Conservation (phyloP, 2,329 filamentous ascomycete species). For the Aspergillus ustus region DNA sequence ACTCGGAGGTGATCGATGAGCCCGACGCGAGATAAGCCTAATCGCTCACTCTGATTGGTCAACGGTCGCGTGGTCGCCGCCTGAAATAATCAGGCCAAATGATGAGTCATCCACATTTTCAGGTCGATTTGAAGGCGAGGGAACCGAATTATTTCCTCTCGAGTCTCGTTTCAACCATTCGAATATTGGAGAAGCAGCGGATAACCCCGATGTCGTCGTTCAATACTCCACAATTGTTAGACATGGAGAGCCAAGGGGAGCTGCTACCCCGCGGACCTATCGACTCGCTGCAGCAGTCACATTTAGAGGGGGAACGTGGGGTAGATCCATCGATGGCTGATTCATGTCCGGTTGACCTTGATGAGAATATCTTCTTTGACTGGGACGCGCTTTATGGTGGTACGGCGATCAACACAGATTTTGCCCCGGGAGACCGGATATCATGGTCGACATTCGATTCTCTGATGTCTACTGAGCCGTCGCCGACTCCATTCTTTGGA, state of each 20-base stretch:
- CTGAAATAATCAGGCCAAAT: neutral
- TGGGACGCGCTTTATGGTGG: conserved; percentile 16
- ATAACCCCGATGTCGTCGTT: neutral
- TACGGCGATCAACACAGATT: neutral
- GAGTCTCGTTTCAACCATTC: neutral
- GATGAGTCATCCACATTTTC: conserved; percentile 5
- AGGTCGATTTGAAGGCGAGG: neutral
- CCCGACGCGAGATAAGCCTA: neutral
- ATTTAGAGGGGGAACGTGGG: conserved; percentile 4
- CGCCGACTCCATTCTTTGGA: neutral
- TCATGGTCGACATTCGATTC: neutral
- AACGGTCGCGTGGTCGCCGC: neutral
- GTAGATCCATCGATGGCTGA: neutral
- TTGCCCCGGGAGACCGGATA: neutral
- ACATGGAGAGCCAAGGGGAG: neutral
- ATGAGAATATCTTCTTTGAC: conserved; percentile 16
- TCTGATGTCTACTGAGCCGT: neutral
- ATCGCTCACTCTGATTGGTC: neutral
- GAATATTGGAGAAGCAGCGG: neutral
- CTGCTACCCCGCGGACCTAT: neutral
- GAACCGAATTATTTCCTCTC: neutral
- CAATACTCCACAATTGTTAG: neutral
- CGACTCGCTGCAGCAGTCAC: neutral
- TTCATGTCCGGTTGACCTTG: neutral
- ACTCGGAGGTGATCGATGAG: neutral